Conservation (phyloP, 2,329 filamentous ascomycete species). For the Aureobasidium leucospermi region DNA sequence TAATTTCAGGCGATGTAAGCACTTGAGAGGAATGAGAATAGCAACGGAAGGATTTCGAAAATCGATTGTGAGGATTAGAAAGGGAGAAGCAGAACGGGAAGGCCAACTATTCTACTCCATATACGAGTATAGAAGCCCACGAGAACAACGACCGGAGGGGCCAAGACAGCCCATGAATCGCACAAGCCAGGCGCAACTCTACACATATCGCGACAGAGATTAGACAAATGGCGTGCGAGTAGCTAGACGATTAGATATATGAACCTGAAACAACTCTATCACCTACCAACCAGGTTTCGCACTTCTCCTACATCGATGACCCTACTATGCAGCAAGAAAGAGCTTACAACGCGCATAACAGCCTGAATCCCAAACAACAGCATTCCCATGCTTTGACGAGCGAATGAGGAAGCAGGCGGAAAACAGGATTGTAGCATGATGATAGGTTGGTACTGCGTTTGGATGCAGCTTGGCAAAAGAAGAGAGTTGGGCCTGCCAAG, state of each 20-base stretch:
- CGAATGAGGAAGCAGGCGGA: not conserved
- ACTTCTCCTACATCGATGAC: not conserved
- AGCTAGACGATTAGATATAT: not conserved
- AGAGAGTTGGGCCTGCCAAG: not conserved
- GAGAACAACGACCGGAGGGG: too few species aligned
- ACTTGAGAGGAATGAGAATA: too few species aligned
- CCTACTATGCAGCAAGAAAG: not conserved
- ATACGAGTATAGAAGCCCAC: too few species aligned
- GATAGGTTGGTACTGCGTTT: not conserved
- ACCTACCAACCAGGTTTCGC: not conserved
- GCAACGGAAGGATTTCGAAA: too few species aligned
- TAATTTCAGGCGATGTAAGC: too few species aligned
- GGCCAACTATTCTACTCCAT: too few species aligned
- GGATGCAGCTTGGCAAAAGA: not conserved
- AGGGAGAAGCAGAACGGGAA: too few species aligned
- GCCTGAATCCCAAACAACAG: not conserved
- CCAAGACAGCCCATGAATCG: not conserved
- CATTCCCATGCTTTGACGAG: not conserved
- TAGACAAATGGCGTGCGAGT: not conserved
- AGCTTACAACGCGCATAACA: not conserved
- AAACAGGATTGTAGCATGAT: not conserved
- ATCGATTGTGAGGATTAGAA: too few species aligned
- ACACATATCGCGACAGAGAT: not conserved
- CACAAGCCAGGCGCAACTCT: not conserved
- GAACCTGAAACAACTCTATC: not conserved